A percentile compares a stretch with the other conserved stretches of the same genome.
Conservation (phyloP, 1,139 yeast species). For the Pneumocystis wakefieldiae region DNA sequence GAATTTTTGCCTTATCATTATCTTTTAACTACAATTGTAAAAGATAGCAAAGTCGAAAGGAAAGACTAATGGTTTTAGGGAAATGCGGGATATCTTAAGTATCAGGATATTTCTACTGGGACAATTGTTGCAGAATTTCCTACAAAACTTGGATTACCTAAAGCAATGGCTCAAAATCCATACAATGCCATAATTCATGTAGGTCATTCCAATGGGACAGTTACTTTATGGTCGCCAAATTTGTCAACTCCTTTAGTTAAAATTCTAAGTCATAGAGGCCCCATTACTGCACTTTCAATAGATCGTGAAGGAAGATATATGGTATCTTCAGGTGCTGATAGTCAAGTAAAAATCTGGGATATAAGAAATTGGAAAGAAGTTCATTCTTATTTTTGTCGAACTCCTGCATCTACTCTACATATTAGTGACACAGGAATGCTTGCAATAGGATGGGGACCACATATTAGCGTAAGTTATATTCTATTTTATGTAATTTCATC, state of each 20-base stretch:
- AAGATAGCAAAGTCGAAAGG: conserved; percentile 26
- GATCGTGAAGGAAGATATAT: conserved; percentile 88
- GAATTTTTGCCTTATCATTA: conserved; percentile 91
- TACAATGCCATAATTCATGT: conserved; percentile 91
- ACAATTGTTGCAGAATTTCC: conserved; percentile 64
- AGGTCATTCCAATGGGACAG: conserved; percentile 89
- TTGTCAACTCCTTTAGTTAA: conserved; percentile 77
- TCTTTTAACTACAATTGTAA: conserved; percentile 49
- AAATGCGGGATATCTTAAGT: conserved; percentile 62
- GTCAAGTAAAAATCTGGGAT: conserved; percentile 82
- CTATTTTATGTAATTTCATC: background rate
- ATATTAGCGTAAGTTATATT: conserved; percentile 38
- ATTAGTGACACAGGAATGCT: conserved; percentile 80
- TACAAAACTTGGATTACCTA: conserved; percentile 83
- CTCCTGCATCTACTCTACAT: conserved; percentile 68
- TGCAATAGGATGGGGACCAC: conserved; percentile 89
- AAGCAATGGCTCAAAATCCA: conserved; percentile 76
- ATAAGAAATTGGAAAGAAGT: conserved; percentile 64
- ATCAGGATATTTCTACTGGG: conserved; percentile 94
- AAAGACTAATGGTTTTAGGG: conserved; percentile 22
- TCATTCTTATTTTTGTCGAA: conserved; percentile 55
- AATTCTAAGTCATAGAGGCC: conserved; percentile 68
- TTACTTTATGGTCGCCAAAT: conserved; percentile 85
- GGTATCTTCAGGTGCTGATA: conserved; percentile 88
- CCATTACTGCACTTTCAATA: conserved; percentile 69